Percentiles rank a stretch among this genome's conserved stretches.
phyloP scores from a whole-genome alignment of 352 stramenopile genomes.

The Elongisporangium undulatum region DNA sequence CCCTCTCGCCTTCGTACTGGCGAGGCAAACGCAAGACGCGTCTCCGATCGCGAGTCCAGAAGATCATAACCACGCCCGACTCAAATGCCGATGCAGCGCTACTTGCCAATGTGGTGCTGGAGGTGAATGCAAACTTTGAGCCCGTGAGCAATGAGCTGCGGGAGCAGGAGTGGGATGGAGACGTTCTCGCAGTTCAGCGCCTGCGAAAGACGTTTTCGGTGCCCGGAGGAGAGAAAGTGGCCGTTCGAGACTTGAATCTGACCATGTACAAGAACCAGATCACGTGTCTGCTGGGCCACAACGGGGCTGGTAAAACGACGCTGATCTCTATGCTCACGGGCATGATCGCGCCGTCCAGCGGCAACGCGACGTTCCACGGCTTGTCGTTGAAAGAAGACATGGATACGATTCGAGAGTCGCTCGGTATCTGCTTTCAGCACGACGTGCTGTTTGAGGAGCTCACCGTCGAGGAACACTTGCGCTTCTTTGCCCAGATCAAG shows the following conservation, averaged over 20 bases:
- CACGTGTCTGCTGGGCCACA: conserved; percentile 90
- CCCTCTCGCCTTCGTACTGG: conserved; percentile 48
- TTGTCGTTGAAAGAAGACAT: conserved; percentile 75
- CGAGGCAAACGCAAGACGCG: conserved; percentile 10
- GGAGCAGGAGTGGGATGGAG: conserved; percentile 28
- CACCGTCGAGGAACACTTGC: conserved; percentile 68
- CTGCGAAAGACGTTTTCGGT: conserved; percentile 69
- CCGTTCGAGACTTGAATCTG: conserved; percentile 77
- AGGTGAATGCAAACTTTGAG: conserved; percentile 36
- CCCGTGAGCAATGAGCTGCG: conserved; percentile 28
- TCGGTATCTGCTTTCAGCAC: conserved; percentile 83
- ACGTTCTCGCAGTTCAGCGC: conserved; percentile 33
- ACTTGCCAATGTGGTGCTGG: conserved; percentile 20
- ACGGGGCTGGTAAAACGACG: conserved; percentile 91
- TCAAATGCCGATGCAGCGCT: conserved; percentile 10
- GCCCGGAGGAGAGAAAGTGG: conserved; percentile 71
- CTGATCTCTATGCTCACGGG: conserved; percentile 91
- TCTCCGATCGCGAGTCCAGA: background rate
- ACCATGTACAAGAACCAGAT: conserved; percentile 92
- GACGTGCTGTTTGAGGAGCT: conserved; percentile 78
- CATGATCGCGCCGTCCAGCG: conserved; percentile 51
- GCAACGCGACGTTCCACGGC: conserved; percentile 63
- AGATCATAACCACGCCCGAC: conserved; percentile 7
- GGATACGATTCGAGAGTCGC: conserved; percentile 51
- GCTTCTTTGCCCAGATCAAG: conserved; percentile 70